Conservation (phyloP, 1,284 basidiomycete genomes). For the Somion occarium region DNA sequence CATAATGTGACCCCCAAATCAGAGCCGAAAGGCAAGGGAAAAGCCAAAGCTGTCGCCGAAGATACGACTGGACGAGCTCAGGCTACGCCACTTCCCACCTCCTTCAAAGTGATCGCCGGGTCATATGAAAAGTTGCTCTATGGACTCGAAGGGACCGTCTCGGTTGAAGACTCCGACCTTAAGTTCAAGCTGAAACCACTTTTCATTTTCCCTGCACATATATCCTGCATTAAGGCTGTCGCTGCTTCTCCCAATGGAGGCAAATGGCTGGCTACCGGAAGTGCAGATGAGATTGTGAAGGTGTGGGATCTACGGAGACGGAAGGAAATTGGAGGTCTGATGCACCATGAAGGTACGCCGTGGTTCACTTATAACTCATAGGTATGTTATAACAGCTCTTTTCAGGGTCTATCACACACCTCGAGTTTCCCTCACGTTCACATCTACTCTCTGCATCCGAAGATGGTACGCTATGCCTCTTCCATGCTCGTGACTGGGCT, state of each 20-base stretch:
- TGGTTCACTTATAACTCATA: background rate
- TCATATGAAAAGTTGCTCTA: constrained; percentile 96
- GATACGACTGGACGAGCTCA: constrained; percentile 8
- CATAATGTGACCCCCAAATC: constrained; percentile 1
- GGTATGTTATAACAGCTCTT: background rate
- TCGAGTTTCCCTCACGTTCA: constrained; percentile 84
- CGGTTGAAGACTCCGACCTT: constrained; percentile 31
- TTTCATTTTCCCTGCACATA: constrained; percentile 96
- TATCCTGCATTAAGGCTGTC: constrained; percentile 88
- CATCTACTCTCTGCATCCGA: constrained; percentile 89
- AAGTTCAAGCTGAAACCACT: constrained; percentile 67
- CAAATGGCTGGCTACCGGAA: constrained; percentile 95
- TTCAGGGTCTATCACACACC: constrained; percentile 85
- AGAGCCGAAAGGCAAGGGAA: constrained; percentile 13
- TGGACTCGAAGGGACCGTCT: constrained; percentile 73
- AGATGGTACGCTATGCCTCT: constrained; percentile 86
- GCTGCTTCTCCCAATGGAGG: constrained; percentile 82
- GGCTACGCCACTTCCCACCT: constrained; percentile 32
- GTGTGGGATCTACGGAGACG: constrained; percentile 92
- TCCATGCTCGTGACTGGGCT: constrained; percentile 91
- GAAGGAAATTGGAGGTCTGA: constrained; percentile 90
- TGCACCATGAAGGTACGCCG: constrained; percentile 83
- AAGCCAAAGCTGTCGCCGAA: constrained; percentile 12
- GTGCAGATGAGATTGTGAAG: constrained; percentile 93
- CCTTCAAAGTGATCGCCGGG: constrained; percentile 86